A percentile compares a stretch with the other conserved stretches of the same genome.
These are phyloP conservation scores for Mycena pura DNA, from an alignment of 768 basidiomycete genomes.

Conservation along the genomic window DNA sequence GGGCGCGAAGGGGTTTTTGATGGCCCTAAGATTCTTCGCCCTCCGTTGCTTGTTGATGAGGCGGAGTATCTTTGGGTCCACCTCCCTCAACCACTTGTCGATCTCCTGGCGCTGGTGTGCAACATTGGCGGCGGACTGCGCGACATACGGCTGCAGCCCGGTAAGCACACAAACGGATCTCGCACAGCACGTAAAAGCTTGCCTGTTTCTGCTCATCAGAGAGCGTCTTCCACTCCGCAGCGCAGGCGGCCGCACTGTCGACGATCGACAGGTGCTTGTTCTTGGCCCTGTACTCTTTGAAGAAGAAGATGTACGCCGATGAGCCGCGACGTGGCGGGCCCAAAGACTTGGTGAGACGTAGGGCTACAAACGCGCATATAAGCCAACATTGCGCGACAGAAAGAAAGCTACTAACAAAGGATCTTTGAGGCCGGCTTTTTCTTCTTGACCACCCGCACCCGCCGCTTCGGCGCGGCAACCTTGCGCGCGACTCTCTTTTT, in stretches of 20 bases:
- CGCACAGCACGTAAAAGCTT: neutral
- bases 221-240: neutral
- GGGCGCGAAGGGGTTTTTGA: neutral
- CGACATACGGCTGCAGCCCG: neutral
- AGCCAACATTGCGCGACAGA: neutral
- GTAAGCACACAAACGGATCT: neutral
- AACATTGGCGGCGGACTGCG: neutral
- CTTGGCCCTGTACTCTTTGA: neutral
- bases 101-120: constrained; percentile 1
- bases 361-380: neutral
- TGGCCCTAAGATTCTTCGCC: neutral
- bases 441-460: neutral
- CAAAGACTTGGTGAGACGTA: neutral
- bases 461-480: neutral
- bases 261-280: too few relatives aligned
- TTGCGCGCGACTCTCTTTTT: neutral
- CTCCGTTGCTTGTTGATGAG: constrained; percentile 23
- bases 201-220: neutral
- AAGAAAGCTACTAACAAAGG: neutral
- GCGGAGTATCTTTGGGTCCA: constrained; percentile 23
- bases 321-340: neutral
- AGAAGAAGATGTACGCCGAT: neutral
- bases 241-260: neutral
- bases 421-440: neutral
- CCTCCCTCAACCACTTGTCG: constrained; percentile 23